Base-by-base conservation (phyloP, 352 stramenopile genomes). In the Elongisporangium anandrum region DNA sequence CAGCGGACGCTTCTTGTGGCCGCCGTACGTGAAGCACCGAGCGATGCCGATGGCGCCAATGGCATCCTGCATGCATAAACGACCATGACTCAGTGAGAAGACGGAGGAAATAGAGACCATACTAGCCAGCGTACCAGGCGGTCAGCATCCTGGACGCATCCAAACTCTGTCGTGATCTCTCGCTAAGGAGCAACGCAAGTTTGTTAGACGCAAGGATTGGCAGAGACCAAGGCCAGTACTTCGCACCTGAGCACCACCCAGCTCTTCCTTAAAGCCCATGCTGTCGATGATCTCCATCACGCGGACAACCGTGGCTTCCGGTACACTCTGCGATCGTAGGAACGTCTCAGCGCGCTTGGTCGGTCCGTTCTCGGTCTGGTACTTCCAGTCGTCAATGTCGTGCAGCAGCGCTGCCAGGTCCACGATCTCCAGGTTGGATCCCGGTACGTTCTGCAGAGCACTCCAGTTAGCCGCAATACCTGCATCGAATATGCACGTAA, bases 381-480 rank as follows among this genome's bases (percentile, higher is more conserved):
- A 94, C 68, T 97, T 97, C 81, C 85, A 94, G 71, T 97, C 89
- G 60, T 97, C 85, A 56, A 96, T 92, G 62, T 97, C 89, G 63
- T 97, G 89, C 45, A 97, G 68, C 54, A 97, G 69, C 34, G 89
- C 87, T 2, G 81, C 81, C 16, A 97, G 56, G 54, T 95, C 86
- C 15, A 96, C 87, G 59, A 91, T 81, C 66, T 92, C 81, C 21
- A 92, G 60, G 10, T 65, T 77, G 1, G 86, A 82, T 2, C 62
- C 69, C 10, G 69, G 62, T 49, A 92, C 76, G 15, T 77, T 72
- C 81, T 92, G 52, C 50, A 38, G 13, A 24, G n/a, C 41, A 58
- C 19, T 50, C 48, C 13, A 53, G 15, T 4, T 50, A 54, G 21
- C 55, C 19, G 21, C 17, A 0, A 41, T 3, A 23, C 13, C 5